A percentile compares a stretch with the other conserved stretches of the same genome.
Evolutionary conservation across 2,329 filamentous ascomycete genomes (phyloP).

Genomic region (Leptographium lundbergii): DNA sequence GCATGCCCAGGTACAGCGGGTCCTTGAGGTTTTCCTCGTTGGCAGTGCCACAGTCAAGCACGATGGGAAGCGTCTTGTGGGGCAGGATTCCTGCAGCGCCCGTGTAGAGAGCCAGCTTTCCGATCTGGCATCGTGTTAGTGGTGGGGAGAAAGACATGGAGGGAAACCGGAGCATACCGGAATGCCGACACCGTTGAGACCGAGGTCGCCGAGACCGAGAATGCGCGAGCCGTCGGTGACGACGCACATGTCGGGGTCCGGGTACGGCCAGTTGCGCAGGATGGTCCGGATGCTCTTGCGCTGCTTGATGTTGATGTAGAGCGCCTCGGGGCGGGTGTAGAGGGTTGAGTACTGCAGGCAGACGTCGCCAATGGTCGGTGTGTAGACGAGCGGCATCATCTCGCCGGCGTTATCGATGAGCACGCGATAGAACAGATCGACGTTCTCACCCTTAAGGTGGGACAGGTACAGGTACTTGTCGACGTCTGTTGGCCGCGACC

Average conservation of each 20-base stretch:
- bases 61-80: slow-evolving; percentile 63
- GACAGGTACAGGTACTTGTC: slow-evolving; percentile 81
- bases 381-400: slow-evolving; percentile 76
- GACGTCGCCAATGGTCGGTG: slow-evolving; percentile 85
- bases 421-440: slow-evolving; percentile 72
- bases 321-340: slow-evolving; percentile 86
- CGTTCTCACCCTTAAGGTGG: slow-evolving; percentile 60
- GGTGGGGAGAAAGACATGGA: not conserved
- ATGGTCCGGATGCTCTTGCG: slow-evolving; percentile 80
- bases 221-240: slow-evolving; percentile 92
- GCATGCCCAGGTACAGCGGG: slow-evolving; percentile 78
- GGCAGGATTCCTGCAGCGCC: slow-evolving; percentile 91
- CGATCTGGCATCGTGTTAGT: slow-evolving; percentile 40
- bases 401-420: slow-evolving; percentile 64
- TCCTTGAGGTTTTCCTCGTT: slow-evolving; percentile 55
- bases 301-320: slow-evolving; percentile 95
- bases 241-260: slow-evolving; percentile 86
- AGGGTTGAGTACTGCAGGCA: slow-evolving; percentile 93
- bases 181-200: slow-evolving; percentile 95
- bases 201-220: slow-evolving; percentile 84
- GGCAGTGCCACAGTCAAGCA: slow-evolving; percentile 53
- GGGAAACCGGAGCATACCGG: slow-evolving; percentile 45
- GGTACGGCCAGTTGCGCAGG: slow-evolving; percentile 84
- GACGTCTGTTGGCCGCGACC: slow-evolving; percentile 53
- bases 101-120: slow-evolving; percentile 91